Evolutionary conservation across 2,329 filamentous ascomycete genomes (phyloP).

Genomic region (Exophiala phaeomuriformis): DNA sequence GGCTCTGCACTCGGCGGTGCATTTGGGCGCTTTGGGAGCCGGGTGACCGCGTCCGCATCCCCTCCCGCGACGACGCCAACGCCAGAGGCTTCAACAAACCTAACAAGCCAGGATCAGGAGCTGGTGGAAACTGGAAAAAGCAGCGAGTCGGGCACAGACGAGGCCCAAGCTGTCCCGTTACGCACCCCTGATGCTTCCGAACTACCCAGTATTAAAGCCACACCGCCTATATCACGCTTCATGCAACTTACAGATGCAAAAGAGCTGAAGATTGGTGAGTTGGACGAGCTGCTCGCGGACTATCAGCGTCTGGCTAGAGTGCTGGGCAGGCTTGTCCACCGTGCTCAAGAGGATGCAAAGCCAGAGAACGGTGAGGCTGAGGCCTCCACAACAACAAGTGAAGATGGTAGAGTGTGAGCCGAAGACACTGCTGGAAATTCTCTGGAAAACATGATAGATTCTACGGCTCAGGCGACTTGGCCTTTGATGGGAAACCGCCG

Average conservation of each 20-base stretch:
- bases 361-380: slow-evolving; percentile 1
- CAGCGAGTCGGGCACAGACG: slow-evolving; percentile 50
- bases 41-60: slow-evolving; percentile 37
- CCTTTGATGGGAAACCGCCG: too few relatives aligned
- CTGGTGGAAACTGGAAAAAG: slow-evolving; percentile 42
- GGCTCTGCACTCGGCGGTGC: slow-evolving; percentile 50
- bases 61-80: slow-evolving; percentile 36
- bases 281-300: slow-evolving; percentile 63
- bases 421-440: neutral
- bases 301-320: slow-evolving; percentile 60
- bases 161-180: slow-evolving; percentile 8
- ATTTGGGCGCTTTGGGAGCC: slow-evolving; percentile 49
- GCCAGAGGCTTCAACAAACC: slow-evolving; percentile 33
- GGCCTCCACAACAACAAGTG: neutral
- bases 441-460: too few relatives aligned
- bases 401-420: slow-evolving; percentile 1
- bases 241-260: slow-evolving; percentile 63
- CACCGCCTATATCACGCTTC: slow-evolving; percentile 64
- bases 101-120: slow-evolving; percentile 1
- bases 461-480: too few relatives aligned
- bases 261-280: slow-evolving; percentile 66
- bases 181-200: slow-evolving; percentile 45
- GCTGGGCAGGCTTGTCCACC: slow-evolving; percentile 21
- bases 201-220: slow-evolving; percentile 18
- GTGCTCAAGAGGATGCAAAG: slow-evolving; percentile 4